Base-by-base conservation (phyloP, 2,329 filamentous ascomycete genomes). In the Ophiostoma perfectum region DNA sequence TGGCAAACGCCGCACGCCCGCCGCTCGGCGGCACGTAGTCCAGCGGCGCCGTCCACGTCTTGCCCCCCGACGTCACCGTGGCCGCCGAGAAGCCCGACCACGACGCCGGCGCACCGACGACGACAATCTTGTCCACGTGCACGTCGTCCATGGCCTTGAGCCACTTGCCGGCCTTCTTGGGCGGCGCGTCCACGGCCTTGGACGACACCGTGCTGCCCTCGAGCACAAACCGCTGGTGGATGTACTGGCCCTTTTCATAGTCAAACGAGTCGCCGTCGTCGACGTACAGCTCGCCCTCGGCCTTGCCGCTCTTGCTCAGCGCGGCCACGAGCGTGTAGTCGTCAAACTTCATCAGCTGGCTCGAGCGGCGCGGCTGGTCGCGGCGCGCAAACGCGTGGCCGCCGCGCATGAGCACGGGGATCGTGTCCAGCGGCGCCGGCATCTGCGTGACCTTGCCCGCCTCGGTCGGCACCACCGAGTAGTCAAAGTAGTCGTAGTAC, bases 401-500 rank as follows among this genome's bases (percentile, higher is more conserved):
- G 64, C 92, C 94, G 73, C 90, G 92, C 90, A 98, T 95, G 62
- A 99, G 83, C 14, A 99, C 80, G 0, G 95, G 94, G 18, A 97
- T 91, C 74, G 89, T 92, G 68, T 97, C 91, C 3, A 98, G 83
- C 0, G 93, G 91, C 0, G 94, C 91, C 0, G 86, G 79, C 49
- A 97, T 81, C 0, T 86, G 90, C 70, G 92, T 82, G 52, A 80
- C 81, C 77, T 90, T 89, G 72, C 91, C 90, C 71, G 88, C 87
- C 38, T 89, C 85, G 36, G 88, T 88, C 52, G 82, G 78, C 75
- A 96, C 87, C 60, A 87, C 81, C 58, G 89, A 87, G 80, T 92
- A 97, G 74, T 92, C 92, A 76, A 95, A 96, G 81, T 99, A 99
- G 79, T 98, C 91, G 75, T 93, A 99, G 79, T 99, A 98, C 67